These are phyloP conservation scores for Fraxinus nigra DNA, from an alignment of 305 asterid genomes.

Conservation along the genomic window DNA sequence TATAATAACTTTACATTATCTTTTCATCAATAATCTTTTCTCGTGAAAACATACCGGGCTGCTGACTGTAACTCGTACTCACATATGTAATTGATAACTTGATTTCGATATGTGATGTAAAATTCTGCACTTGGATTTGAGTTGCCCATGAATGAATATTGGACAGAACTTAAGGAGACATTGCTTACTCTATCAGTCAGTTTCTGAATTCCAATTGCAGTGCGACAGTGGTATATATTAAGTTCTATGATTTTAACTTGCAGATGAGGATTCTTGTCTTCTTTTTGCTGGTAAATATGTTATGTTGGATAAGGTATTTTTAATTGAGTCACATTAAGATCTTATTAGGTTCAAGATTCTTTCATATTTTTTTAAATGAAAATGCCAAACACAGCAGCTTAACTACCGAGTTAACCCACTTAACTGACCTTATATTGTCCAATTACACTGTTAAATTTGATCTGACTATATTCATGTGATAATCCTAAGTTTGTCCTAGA, in stretches of 20 bases:
- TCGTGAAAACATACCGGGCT: background rate
- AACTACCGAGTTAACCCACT: background rate
- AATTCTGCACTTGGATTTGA: background rate
- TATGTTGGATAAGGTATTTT: background rate
- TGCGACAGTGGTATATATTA: background rate
- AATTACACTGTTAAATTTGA: background rate
- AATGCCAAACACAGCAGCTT: background rate
- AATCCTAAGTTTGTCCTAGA: background rate
- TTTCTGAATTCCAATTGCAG: background rate
- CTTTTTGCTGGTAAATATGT: background rate
- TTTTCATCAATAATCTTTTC: background rate
- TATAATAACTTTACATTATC: constrained; percentile 9
- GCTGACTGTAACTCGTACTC: constrained; percentile 1
- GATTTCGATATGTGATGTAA: background rate
- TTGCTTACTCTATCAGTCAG: background rate
- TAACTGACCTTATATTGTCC: background rate
- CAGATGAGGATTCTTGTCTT: background rate
- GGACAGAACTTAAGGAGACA: background rate
- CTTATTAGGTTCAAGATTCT: background rate
- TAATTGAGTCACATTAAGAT: background rate
- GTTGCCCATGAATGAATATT: background rate
- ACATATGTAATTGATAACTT: background rate
- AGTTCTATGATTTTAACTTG: background rate
- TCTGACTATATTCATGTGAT: background rate
- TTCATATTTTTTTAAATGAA: background rate